Evolutionary conservation across 192 early-diverging fungal genomes (phyloP), one percentile per base, ranked within the genome.

Genomic region (Podila epicladia): DNA sequence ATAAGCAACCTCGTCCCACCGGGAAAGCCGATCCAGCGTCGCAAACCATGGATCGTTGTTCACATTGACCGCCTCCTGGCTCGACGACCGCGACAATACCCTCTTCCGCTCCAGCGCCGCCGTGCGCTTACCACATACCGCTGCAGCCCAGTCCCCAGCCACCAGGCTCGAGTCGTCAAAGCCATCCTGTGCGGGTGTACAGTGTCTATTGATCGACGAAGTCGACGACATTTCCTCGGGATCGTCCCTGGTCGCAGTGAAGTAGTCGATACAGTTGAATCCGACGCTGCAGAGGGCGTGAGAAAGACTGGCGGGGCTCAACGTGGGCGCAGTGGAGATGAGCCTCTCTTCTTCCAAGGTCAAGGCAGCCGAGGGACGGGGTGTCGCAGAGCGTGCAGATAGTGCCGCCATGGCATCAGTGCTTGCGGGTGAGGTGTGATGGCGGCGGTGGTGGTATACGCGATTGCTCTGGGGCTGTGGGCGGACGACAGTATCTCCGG

Each of bases 211-310:
- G 26, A 24, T 24, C 17, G n/a, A 49, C 41, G 24, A 49, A 8
- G 62, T 5, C 11, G 38, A 57, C 2, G 37, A 33, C 1, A 3
- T 29, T 29, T 29, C n/a, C 5, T 70, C 68, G 28, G 20, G 5
- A 17, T 61, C 59, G 31, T 61, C 28, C 37, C 28, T 22, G 41
- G 64, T 28, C 6, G 48, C 41, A 2, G 68, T 70, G 19, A 70
- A 20, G 48, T 66, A 71, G 29, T 78, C 75, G 24, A 78, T 71
- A 33, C 55, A 65, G 35, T 37, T 62, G 58, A 78, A 78, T 35
- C 75, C 75, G 37, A 78, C 12, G 15, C 55, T 62, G 37, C 75
- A 78, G 20, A 78, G 26, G 7, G 69, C 64, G 8, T 67, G 75
- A 5, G 75, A 70, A 26, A 71, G 33, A 3, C 58, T 50, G 35